Evolutionary conservation across 2,329 filamentous ascomycete species (phyloP).

Genomic region (Botrytis tulipae): DNA sequence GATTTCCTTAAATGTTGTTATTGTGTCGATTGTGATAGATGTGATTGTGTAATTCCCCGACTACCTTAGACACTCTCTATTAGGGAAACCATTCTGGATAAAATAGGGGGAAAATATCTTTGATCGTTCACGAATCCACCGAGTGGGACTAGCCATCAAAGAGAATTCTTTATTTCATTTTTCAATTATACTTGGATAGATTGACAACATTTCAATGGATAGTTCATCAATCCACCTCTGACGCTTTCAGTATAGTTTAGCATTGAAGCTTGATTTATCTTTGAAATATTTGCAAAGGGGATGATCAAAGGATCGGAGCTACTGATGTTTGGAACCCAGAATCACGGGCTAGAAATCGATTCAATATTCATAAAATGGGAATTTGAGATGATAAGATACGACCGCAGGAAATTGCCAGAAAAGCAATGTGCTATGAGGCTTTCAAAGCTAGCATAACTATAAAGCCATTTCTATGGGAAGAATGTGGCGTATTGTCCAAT

Average conservation of each 20-base stretch:
- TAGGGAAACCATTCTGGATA: neutral
- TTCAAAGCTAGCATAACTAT: neutral
- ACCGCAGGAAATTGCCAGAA: neutral
- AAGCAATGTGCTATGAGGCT: neutral
- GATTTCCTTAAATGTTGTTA: neutral
- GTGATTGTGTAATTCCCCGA: rapidly evolving
- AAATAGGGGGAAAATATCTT: neutral
- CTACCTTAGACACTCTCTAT: neutral
- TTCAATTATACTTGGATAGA: neutral
- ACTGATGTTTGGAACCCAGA: neutral
- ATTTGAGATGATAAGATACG: neutral
- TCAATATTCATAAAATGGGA: too few relatives aligned
- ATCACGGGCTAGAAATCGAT: neutral
- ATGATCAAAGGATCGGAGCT: neutral
- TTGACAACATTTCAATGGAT: neutral
- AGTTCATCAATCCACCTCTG: neutral
- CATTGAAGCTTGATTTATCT: neutral
- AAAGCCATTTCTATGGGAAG: neutral
- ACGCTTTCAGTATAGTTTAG: neutral
- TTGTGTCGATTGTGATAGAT: neutral
- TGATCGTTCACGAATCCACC: neutral
- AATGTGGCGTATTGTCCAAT: neutral
- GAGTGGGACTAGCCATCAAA: neutral
- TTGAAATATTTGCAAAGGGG: neutral
- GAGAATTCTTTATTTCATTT: neutral